phyloP scores from a whole-genome alignment of 2,329 filamentous ascomycete species.

The Leptographium lundbergii region DNA sequence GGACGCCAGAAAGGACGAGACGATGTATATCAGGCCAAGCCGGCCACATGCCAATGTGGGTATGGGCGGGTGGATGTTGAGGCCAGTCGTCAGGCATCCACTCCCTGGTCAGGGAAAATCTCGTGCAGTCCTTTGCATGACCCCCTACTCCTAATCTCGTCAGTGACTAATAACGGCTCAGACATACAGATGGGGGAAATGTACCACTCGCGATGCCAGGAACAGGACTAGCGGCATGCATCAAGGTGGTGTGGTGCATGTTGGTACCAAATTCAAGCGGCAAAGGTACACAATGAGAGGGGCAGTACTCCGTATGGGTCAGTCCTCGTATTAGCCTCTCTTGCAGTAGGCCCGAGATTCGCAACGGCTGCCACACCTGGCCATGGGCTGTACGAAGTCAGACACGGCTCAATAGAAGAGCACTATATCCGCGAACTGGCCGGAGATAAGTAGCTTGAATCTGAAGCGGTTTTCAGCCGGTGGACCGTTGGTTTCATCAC shows the following conservation, averaged over 20 bases:
- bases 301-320: too few species aligned
- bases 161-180: background rate
- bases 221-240: conserved; percentile 4
- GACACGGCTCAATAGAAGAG: too few species aligned
- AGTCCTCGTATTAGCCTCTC: too few species aligned
- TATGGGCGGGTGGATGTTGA: background rate
- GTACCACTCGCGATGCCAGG: background rate
- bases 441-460: too few species aligned
- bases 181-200: background rate
- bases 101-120: background rate
- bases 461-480: too few species aligned
- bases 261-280: background rate
- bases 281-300: background rate
- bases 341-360: too few species aligned
- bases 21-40: background rate
- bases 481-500: too few species aligned
- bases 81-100: background rate
- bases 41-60: background rate
- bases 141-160: background rate
- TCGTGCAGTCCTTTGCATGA: background rate
- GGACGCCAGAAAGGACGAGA: background rate
- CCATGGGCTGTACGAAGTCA: too few species aligned
- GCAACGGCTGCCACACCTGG: too few species aligned
- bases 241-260: background rate
- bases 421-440: too few species aligned